These are phyloP conservation scores for Gelatoporia subvermispora DNA, from an alignment of 768 basidiomycete species.

Conservation along the genomic window DNA sequence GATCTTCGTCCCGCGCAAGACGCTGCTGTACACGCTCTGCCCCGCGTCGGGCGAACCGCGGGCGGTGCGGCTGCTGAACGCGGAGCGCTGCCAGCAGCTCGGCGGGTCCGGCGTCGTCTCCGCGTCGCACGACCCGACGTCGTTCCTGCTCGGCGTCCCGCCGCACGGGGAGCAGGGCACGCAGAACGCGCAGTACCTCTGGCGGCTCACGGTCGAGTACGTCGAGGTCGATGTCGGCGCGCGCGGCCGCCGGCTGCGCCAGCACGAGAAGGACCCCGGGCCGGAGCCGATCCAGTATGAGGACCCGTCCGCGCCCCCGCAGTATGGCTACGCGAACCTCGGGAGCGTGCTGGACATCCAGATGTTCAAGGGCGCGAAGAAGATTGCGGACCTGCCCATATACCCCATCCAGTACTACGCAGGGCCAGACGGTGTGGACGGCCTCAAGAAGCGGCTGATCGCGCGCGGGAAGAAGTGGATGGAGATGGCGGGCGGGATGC, in stretches of 20 bases:
- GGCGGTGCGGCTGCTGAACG: conserved; percentile 43
- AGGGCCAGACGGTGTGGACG: conserved; percentile 30
- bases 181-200: conserved; percentile 27
- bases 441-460: conserved; percentile 35
- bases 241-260: conserved; percentile 1
- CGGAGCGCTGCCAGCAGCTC: conserved; percentile 27
- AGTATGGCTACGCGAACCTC: conserved; percentile 21
- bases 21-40: conserved; percentile 48
- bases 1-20: conserved; percentile 47
- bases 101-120: conserved; percentile 11
- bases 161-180: not conserved
- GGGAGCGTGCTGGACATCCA: conserved; percentile 32
- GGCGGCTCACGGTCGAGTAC: conserved; percentile 48
- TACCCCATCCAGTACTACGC: conserved; percentile 52
- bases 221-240: conserved; percentile 37
- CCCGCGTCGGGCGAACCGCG: conserved; percentile 50
- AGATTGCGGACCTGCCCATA: conserved; percentile 44
- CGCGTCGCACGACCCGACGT: conserved; percentile 16
- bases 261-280: not conserved
- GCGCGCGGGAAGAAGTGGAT: conserved; percentile 57
- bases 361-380: conserved; percentile 44
- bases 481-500: conserved; percentile 42
- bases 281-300: not conserved
- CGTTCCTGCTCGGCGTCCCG: conserved; percentile 11
- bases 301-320: conserved; percentile 2